phyloP scores from a whole-genome alignment of 345 rosid genomes.

The Angophora floribunda region DNA sequence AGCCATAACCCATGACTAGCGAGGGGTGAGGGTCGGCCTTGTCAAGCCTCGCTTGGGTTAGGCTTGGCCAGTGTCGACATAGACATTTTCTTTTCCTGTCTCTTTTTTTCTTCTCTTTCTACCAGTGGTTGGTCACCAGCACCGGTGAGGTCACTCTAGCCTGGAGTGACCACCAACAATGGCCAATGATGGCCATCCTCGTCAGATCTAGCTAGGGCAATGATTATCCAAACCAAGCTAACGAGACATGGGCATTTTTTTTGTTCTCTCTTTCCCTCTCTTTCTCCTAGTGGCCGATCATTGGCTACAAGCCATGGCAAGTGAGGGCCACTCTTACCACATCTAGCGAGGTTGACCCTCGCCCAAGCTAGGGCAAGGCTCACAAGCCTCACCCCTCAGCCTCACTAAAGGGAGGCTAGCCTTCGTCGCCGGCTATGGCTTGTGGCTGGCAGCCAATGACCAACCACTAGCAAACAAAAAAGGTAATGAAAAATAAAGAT shows the following conservation, averaged over 20 bases:
- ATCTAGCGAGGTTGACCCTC: neutral
- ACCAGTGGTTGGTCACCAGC: too few species aligned
- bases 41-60: too few species aligned
- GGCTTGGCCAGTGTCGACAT: too few species aligned
- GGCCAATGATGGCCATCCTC: neutral
- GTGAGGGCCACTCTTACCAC: neutral
- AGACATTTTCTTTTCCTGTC: too few species aligned
- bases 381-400: neutral
- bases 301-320: neutral
- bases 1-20: neutral
- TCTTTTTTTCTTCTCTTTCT: too few species aligned
- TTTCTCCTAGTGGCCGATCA: neutral
- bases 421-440: neutral
- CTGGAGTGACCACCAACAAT: neutral
- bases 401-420: too few species aligned
- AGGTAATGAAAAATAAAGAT: neutral
- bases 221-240: neutral
- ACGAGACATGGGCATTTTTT: fast-evolving
- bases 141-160: neutral
- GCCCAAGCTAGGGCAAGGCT: neutral
- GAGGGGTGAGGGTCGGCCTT: neutral
- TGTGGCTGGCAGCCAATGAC: fast-evolving
- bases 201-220: neutral
- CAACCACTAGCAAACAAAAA: neutral
- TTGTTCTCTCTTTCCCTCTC: neutral